A percentile compares a stretch with the other conserved stretches of the same genome.
Evolutionary conservation across 768 basidiomycete species (phyloP).

Genomic region (Mycena haematopus): DNA sequence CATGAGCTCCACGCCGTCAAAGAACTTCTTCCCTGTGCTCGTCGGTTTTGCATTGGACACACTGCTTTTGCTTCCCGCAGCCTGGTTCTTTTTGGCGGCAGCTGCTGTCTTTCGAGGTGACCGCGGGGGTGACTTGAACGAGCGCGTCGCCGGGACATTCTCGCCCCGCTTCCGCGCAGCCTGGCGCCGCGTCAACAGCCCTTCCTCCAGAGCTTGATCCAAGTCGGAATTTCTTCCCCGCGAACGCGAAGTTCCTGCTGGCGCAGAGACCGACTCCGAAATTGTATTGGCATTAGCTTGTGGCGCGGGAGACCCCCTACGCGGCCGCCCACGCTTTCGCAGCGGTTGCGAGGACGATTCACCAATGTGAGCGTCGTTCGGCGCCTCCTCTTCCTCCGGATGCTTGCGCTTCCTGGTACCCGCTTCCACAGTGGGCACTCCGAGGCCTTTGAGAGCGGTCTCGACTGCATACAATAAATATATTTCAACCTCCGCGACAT

Average conservation of each 20-base stretch:
- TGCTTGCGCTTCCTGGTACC: slow-evolving; percentile 24
- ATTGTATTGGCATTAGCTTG: not conserved
- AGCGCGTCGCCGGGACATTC: slow-evolving; percentile 7
- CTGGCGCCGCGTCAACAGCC: slow-evolving; percentile 15
- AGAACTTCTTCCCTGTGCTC: not conserved
- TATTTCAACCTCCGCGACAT: not conserved
- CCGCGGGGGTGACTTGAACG: slow-evolving; percentile 5
- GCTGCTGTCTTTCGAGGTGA: slow-evolving; percentile 2
- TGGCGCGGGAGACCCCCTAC: not conserved
- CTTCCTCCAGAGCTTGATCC: not conserved
- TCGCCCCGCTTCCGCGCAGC: slow-evolving; percentile 17
- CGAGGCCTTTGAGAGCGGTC: slow-evolving; percentile 10
- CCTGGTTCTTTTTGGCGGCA: not conserved
- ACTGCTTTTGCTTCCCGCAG: not conserved
- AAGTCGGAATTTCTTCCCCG: not conserved
- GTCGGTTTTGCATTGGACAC: not conserved
- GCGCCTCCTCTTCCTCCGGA: not conserved
- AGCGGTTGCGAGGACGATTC: not conserved
- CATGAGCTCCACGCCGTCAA: slow-evolving; percentile 23
- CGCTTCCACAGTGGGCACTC: not conserved
- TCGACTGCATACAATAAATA: slow-evolving; percentile 13
- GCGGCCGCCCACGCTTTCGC: slow-evolving; percentile 17
- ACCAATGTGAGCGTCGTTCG: not conserved
- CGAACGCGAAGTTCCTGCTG: not conserved
- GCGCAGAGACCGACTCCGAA: not conserved